These are phyloP conservation scores for Collybiopsis luxurians DNA, from an alignment of 768 basidiomycete species.

Conservation along the genomic window DNA sequence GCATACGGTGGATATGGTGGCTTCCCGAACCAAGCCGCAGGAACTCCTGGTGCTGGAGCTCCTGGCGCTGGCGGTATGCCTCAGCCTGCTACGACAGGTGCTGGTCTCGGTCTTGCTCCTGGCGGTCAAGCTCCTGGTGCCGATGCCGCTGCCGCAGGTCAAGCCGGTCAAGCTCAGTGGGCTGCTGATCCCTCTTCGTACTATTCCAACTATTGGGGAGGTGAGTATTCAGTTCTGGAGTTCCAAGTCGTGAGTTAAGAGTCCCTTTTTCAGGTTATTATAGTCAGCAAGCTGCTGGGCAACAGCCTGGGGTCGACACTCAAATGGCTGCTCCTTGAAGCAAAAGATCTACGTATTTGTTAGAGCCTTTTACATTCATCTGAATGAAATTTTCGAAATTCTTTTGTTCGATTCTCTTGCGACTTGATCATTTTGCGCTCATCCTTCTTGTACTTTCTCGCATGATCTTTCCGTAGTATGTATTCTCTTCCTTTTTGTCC, in stretches of 20 bases:
- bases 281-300: constrained; percentile 64
- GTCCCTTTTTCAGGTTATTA: constrained; percentile 62
- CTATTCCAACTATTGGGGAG: constrained; percentile 84
- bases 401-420: constrained; percentile 12
- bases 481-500: neutral
- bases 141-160: constrained; percentile 51
- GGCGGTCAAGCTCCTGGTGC: constrained; percentile 56
- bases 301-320: constrained; percentile 56
- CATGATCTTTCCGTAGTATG: neutral
- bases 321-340: constrained; percentile 49
- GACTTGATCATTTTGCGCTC: neutral
- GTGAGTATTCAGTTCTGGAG: constrained; percentile 37
- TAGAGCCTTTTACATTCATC: constrained; percentile 14
- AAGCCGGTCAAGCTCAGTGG: constrained; percentile 75
- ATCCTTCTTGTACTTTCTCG: neutral
- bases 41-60: constrained; percentile 43
- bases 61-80: constrained; percentile 60
- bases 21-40: constrained; percentile 59
- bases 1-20: constrained; percentile 74
- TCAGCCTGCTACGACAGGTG: constrained; percentile 52
- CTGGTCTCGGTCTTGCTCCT: constrained; percentile 52
- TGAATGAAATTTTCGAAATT: constrained; percentile 12
- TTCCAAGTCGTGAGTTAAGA: constrained; percentile 3
- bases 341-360: constrained; percentile 13
- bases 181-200: constrained; percentile 70